A percentile compares a stretch with the other conserved stretches of the same genome.
Evolutionary conservation across 2,329 filamentous ascomycete genomes (phyloP).

Genomic region (Colletotrichum plurivorum): DNA sequence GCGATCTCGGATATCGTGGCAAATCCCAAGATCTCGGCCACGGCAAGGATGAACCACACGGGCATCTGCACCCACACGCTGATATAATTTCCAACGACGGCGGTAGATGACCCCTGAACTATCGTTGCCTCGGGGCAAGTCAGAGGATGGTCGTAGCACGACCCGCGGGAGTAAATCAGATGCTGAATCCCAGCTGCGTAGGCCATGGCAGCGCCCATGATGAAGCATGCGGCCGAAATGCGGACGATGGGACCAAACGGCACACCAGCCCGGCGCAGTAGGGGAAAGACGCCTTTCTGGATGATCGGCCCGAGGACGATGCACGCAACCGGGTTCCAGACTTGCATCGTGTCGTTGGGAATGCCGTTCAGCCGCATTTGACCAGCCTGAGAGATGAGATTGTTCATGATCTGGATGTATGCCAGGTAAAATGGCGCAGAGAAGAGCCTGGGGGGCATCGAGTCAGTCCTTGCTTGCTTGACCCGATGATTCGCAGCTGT

Average conservation of each 20-base stretch:
- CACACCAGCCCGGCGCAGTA: slow-evolving; percentile 60
- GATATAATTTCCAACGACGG: slow-evolving; percentile 46
- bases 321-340: slow-evolving; percentile 66
- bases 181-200: slow-evolving; percentile 63
- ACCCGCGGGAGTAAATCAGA: slow-evolving; percentile 49
- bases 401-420: slow-evolving; percentile 69
- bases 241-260: slow-evolving; percentile 67
- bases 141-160: neutral
- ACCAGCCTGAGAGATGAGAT: slow-evolving; percentile 68
- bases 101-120: neutral
- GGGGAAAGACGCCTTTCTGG: slow-evolving; percentile 65
- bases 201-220: slow-evolving; percentile 63
- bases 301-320: slow-evolving; percentile 69
- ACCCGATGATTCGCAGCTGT: no score
- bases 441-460: neutral
- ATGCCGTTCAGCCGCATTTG: slow-evolving; percentile 66
- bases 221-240: slow-evolving; percentile 64
- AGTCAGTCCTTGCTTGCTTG: neutral
- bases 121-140: neutral
- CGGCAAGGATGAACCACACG: slow-evolving; percentile 53
- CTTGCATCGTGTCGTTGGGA: slow-evolving; percentile 69
- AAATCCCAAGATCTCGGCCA: slow-evolving; percentile 58
- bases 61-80: slow-evolving; percentile 57
- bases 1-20: slow-evolving; percentile 59
- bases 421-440: slow-evolving; percentile 49